Conservation (phyloP, 2,329 filamentous ascomycete species). For the Sclerotinia borealis region DNA sequence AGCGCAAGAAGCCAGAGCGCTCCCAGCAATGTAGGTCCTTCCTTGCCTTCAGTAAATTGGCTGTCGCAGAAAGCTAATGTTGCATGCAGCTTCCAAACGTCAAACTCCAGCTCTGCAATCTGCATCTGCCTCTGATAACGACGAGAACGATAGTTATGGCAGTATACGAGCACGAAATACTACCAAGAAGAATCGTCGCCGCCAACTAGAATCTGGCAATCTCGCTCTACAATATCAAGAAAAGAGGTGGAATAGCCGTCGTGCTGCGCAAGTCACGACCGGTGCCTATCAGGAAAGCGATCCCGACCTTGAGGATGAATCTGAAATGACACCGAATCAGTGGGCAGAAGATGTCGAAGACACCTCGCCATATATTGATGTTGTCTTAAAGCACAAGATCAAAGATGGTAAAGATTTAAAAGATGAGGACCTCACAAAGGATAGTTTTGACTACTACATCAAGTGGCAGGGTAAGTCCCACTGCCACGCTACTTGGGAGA, state of each 20-base stretch:
- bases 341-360: constrained; percentile 68
- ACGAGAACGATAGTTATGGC: constrained; percentile 68
- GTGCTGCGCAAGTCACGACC: constrained; percentile 65
- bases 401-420: constrained; percentile 60
- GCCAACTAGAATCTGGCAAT: constrained; percentile 60
- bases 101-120: constrained; percentile 50
- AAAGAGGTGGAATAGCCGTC: constrained; percentile 85
- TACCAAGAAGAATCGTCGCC: constrained; percentile 73
- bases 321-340: constrained; percentile 62
- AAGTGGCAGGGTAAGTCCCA: constrained; percentile 98
- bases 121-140: constrained; percentile 61
- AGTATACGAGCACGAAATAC: constrained; percentile 62
- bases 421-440: constrained; percentile 49
- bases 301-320: constrained; percentile 58
- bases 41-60: constrained; percentile 13
- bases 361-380: constrained; percentile 79
- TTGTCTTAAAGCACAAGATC: constrained; percentile 79
- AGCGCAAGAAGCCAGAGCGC: constrained; percentile 62
- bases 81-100: constrained; percentile 50
- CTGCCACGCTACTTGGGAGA: constrained; percentile 94
- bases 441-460: constrained; percentile 86
- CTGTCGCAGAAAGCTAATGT: constrained; percentile 20
- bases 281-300: constrained; percentile 63
- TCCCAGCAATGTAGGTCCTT: constrained; percentile 54
- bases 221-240: constrained; percentile 64